Percentiles rank a stretch among this genome's conserved stretches.
These are phyloP conservation scores for Aspergillus kassunensis DNA, from an alignment of 495 filamentous ascomycete species.

Conservation along the genomic window DNA sequence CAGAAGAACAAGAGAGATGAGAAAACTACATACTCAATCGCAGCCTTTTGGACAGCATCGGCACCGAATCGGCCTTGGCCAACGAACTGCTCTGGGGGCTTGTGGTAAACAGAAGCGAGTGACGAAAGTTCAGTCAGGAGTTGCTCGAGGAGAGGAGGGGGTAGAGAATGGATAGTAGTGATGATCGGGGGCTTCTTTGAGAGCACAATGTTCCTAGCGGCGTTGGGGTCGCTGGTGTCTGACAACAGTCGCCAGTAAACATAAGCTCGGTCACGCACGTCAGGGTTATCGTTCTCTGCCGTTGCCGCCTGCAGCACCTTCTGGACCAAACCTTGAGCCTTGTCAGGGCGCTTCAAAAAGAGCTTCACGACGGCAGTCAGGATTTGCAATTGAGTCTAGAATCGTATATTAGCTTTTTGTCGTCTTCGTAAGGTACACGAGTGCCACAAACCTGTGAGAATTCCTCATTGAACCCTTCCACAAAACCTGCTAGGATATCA, in stretches of 20 bases:
- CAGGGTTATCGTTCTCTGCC: constrained; percentile 92
- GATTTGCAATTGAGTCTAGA: constrained; percentile 86
- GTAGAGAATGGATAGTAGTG: constrained; percentile 85
- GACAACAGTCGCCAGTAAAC: constrained; percentile 98
- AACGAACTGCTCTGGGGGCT: constrained; percentile 92
- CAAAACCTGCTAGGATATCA: constrained; percentile 80
- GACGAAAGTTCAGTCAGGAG: constrained; percentile 90
- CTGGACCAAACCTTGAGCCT: constrained; percentile 86
- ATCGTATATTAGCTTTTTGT: constrained; percentile 11
- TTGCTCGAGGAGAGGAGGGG: constrained; percentile 75
- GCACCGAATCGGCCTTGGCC: constrained; percentile 92
- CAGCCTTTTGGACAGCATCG: constrained; percentile 89
- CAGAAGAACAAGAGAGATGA: not conserved
- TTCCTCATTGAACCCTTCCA: constrained; percentile 89
- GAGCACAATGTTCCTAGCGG: constrained; percentile 85
- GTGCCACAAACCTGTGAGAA: constrained; percentile 65
- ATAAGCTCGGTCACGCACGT: constrained; percentile 94
- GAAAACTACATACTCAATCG: constrained; percentile 64
- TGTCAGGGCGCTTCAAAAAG: constrained; percentile 93
- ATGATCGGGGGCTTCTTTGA: constrained; percentile 92
- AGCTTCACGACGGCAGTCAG: constrained; percentile 95
- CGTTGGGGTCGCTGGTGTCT: constrained; percentile 70
- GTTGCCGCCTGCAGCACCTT: constrained; percentile 91
- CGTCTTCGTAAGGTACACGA: not conserved
- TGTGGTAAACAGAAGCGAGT: constrained; percentile 97